Conservation (phyloP, 2,329 filamentous ascomycete genomes). For the Trichoderma breve region DNA sequence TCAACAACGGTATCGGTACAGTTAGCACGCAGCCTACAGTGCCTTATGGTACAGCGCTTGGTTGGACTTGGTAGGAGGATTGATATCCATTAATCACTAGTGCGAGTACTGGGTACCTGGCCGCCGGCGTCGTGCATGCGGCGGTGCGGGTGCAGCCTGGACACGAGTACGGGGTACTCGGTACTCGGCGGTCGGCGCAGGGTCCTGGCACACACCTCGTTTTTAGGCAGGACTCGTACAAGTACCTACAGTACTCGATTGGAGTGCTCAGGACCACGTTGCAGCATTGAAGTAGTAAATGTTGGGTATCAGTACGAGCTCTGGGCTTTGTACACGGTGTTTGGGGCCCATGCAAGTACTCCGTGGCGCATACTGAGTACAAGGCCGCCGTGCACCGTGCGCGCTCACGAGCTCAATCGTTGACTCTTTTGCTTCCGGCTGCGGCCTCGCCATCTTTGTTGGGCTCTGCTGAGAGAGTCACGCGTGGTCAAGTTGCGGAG, state of each 20-base stretch:
- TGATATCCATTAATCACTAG: no score
- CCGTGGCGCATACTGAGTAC: conserved; percentile 1
- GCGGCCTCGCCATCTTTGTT: background rate
- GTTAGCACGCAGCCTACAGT: background rate
- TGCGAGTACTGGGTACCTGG: background rate
- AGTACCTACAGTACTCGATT: background rate
- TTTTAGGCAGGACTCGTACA: background rate
- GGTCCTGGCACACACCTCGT: background rate
- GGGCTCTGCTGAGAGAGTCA: background rate
- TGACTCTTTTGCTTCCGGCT: background rate
- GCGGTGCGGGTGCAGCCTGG: background rate
- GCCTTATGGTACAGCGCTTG: background rate
- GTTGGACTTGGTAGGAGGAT: background rate
- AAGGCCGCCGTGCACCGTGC: conserved; percentile 4
- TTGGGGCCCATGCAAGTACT: conserved; percentile 17
- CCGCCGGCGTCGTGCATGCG: background rate
- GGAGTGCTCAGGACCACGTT: background rate
- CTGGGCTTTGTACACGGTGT: conserved; percentile 11
- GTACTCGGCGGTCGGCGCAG: background rate
- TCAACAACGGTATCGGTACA: background rate
- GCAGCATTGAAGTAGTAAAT: background rate
- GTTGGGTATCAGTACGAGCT: conserved; percentile 13
- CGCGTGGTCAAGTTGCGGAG: conserved; percentile 13
- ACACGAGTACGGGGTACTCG: background rate
- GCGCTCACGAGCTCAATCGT: background rate